Percentiles rank a stretch among this genome's conserved stretches.
Conservation (phyloP, 1,284 basidiomycete genomes). For the Thelephora terrestris region DNA sequence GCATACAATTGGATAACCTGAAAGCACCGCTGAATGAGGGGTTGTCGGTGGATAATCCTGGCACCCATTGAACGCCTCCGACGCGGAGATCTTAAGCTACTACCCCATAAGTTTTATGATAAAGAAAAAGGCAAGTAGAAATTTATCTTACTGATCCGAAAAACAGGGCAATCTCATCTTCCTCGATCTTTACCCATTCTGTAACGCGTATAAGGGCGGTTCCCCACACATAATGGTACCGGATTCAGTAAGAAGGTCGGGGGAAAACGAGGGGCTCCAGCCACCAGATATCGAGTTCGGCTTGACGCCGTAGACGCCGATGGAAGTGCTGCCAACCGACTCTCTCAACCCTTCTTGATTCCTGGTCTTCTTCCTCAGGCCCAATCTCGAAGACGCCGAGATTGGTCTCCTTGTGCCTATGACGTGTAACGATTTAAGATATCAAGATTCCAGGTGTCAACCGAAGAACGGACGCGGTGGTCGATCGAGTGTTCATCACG, state of each 20-base stretch:
- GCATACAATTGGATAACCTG: constrained; percentile 46
- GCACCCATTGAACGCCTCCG: constrained; percentile 46
- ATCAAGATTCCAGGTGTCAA: background rate
- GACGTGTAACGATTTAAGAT: background rate
- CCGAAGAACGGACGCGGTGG: constrained; percentile 58
- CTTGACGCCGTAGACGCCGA: constrained; percentile 60
- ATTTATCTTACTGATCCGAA: constrained; percentile 25
- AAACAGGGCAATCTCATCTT: constrained; percentile 44
- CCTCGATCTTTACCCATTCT: constrained; percentile 48
- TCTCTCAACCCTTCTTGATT: constrained; percentile 34
- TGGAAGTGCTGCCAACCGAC: constrained; percentile 46
- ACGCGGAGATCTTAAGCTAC: constrained; percentile 46
- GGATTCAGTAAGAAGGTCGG: constrained; percentile 25
- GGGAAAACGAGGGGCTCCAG: constrained; percentile 16
- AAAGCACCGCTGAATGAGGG: constrained; percentile 41
- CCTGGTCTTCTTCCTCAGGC: constrained; percentile 38
- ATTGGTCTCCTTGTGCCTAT: constrained; percentile 56
- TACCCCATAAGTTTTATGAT: constrained; percentile 1
- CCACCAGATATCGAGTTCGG: constrained; percentile 55
- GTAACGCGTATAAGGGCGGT: constrained; percentile 60
- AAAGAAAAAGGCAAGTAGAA: background rate
- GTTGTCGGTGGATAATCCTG: constrained; percentile 37
- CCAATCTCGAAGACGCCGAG: constrained; percentile 53
- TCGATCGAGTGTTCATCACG: constrained; percentile 61
- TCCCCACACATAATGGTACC: constrained; percentile 31